Conservation (phyloP, 2,329 filamentous ascomycete genomes). For the Teratosphaeria destructans region DNA sequence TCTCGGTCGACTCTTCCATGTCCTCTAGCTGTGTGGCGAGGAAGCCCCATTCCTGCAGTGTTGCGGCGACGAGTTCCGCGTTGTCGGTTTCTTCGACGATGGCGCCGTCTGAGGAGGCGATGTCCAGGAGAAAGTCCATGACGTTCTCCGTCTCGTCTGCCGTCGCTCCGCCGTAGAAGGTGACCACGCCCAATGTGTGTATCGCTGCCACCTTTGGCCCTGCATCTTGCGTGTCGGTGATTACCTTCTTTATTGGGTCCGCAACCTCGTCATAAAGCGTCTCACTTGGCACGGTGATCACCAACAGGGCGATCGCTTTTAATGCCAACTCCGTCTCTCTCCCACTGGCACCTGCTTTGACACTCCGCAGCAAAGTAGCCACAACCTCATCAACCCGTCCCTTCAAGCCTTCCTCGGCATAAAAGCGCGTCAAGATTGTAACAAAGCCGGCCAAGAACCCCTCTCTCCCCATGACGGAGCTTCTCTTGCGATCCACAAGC, state of each 20-base stretch:
- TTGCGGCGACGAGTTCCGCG: constrained; percentile 59
- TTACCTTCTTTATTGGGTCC: constrained; percentile 48
- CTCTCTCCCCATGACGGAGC: constrained; percentile 61
- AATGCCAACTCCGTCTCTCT: constrained; percentile 61
- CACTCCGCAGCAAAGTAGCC: constrained; percentile 56
- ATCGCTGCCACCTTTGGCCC: constrained; percentile 60
- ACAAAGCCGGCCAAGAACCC: constrained; percentile 51
- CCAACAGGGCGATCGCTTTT: constrained; percentile 60
- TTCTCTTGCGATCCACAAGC: constrained; percentile 68
- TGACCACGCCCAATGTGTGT: constrained; percentile 60
- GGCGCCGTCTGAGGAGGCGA: constrained; percentile 69
- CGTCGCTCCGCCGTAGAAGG: constrained; percentile 65
- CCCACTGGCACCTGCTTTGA: constrained; percentile 57
- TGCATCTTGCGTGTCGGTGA: constrained; percentile 56
- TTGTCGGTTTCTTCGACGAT: constrained; percentile 62
- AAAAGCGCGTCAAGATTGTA: constrained; percentile 58
- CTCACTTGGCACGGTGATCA: constrained; percentile 56
- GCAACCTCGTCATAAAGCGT: constrained; percentile 55
- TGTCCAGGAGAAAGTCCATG: constrained; percentile 66
- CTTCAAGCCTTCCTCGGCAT: constrained; percentile 53
- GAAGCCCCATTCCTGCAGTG: constrained; percentile 69
- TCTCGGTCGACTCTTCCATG: constrained; percentile 58
- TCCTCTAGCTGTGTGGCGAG: constrained; percentile 69
- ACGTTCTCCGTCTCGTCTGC: constrained; percentile 57
- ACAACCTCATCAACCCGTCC: constrained; percentile 51